Percentiles rank a stretch among this genome's conserved stretches.
phyloP scores from a whole-genome alignment of 257 asterid species.

The Coffea canephora region DNA sequence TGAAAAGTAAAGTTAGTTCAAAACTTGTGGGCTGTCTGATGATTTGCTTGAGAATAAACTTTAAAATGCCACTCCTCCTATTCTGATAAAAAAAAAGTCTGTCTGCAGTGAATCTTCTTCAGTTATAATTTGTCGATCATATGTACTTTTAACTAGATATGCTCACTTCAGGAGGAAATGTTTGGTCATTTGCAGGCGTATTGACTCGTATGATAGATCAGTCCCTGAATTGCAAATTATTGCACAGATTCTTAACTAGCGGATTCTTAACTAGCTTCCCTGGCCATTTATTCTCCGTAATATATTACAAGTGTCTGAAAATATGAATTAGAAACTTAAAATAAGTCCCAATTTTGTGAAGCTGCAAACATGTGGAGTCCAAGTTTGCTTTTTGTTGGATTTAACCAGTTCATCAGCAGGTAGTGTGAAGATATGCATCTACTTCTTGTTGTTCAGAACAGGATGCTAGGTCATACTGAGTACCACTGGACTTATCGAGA shows the following conservation, averaged over 20 bases:
- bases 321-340: neutral
- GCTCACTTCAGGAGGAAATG: neutral
- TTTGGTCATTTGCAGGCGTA: neutral
- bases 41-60: neutral
- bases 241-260: too few species aligned
- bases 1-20: too few species aligned
- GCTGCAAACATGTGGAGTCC: neutral
- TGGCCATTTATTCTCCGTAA: neutral
- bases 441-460: too few species aligned
- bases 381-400: too few species aligned
- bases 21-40: neutral
- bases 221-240: neutral
- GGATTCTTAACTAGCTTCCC: neutral
- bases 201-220: too few species aligned
- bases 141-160: too few species aligned
- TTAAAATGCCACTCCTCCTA: neutral
- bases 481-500: too few species aligned
- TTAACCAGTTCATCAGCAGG: too few species aligned
- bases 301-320: neutral
- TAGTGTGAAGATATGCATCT: neutral
- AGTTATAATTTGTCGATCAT: too few species aligned
- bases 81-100: neutral
- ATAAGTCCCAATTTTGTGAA: neutral
- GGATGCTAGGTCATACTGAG: too few species aligned
- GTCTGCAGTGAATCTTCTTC: neutral